Evolutionary conservation across 2,329 filamentous ascomycete species (phyloP).

Genomic region (Coleophoma eucalyptorum): DNA sequence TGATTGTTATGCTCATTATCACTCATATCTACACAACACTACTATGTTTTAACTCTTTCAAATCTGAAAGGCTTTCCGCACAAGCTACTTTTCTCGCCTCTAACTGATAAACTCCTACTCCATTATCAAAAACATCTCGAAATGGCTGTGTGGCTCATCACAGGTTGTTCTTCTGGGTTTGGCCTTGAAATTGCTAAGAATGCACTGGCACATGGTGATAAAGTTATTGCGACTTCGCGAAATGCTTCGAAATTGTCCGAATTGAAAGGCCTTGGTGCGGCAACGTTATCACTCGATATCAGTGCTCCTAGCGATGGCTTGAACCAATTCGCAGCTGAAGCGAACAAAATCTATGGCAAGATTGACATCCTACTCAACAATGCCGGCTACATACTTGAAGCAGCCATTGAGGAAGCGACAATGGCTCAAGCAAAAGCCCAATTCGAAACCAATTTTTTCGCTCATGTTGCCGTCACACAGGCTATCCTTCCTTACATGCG

Average conservation of each 20-base stretch:
- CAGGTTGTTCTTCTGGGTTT: slow-evolving; percentile 42
- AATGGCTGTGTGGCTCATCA: slow-evolving; percentile 41
- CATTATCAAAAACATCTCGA: not conserved
- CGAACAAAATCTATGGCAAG: slow-evolving; percentile 33
- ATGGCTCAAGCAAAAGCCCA: slow-evolving; percentile 31
- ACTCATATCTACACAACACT: too few relatives aligned
- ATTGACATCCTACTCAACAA: slow-evolving; percentile 44
- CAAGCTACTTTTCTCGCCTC: too few relatives aligned
- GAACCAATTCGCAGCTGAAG: slow-evolving; percentile 30
- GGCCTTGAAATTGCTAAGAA: slow-evolving; percentile 39
- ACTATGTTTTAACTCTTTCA: too few relatives aligned
- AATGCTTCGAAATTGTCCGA: slow-evolving; percentile 29
- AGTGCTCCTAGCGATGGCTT: slow-evolving; percentile 30
- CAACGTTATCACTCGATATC: slow-evolving; percentile 35
- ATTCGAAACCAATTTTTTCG: slow-evolving; percentile 53
- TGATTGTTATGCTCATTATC: too few relatives aligned
- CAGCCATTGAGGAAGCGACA: slow-evolving; percentile 38
- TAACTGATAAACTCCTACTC: too few relatives aligned
- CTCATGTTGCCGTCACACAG: slow-evolving; percentile 41
- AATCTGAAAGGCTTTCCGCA: too few relatives aligned
- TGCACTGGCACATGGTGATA: slow-evolving; percentile 37
- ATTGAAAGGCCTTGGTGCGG: slow-evolving; percentile 30
- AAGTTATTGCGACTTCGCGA: slow-evolving; percentile 43
- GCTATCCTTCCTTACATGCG: slow-evolving; percentile 44
- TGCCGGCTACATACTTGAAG: slow-evolving; percentile 37